Percentiles rank a stretch among this genome's conserved stretches.
Conservation (phyloP, 2,329 filamentous ascomycete species). For the Penicillium glabrum region DNA sequence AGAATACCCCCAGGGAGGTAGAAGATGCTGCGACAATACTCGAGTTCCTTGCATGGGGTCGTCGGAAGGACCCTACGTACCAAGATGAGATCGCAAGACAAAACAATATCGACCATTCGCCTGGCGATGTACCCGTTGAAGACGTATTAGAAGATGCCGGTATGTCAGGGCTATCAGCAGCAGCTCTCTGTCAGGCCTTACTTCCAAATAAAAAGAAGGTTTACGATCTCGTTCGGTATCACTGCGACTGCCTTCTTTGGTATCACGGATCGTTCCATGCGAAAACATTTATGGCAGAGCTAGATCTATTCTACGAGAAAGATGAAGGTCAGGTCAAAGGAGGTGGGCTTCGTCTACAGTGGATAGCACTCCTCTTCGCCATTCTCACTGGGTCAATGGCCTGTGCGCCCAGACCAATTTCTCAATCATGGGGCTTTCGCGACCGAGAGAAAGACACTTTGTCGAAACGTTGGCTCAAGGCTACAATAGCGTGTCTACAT, state of each 20-base stretch:
- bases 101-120: constrained; percentile 20
- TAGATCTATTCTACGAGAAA: constrained; percentile 34
- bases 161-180: constrained; percentile 1
- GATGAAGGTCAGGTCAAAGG: constrained; percentile 35
- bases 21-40: constrained; percentile 48
- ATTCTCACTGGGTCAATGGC: constrained; percentile 47
- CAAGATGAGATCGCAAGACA: constrained; percentile 24
- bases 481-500: constrained; percentile 47
- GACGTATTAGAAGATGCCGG: constrained; percentile 7
- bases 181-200: constrained; percentile 35
- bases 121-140: constrained; percentile 19
- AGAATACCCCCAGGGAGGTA: constrained; percentile 22
- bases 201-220: constrained; percentile 27
- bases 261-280: constrained; percentile 39
- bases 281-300: constrained; percentile 33
- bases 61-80: constrained; percentile 42
- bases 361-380: constrained; percentile 48
- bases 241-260: constrained; percentile 41
- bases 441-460: constrained; percentile 42
- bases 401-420: constrained; percentile 37
- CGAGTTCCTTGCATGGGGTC: constrained; percentile 52
- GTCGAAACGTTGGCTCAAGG: constrained; percentile 49
- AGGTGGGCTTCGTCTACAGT: constrained; percentile 43
- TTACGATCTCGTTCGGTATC: constrained; percentile 37
- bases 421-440: constrained; percentile 47